Base-by-base conservation (phyloP, 371 early-diverging fungal genomes). In the Mortierella sp. region DNA sequence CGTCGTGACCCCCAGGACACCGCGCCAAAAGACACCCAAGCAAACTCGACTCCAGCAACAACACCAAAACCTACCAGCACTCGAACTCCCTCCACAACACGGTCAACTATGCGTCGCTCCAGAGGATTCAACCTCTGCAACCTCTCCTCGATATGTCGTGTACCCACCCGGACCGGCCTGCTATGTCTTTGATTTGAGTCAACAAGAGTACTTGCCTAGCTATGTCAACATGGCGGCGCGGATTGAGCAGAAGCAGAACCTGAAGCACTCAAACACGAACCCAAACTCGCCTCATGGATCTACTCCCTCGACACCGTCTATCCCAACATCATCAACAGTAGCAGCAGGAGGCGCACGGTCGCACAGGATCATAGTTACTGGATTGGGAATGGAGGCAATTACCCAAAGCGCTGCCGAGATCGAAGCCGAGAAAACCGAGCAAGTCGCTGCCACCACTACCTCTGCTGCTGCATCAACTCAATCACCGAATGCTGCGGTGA, bases 151-250 rank as follows among this genome's bases (percentile, higher is more conserved):
- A 8, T 73, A 69, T 44, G 37, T 63, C 24, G 71, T 66, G 13
- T 63, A 63, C 50, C 73, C 81, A 0, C 58, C 78, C 10, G 75
- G 73, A 4, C 73, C 82, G 0, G 53, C 77, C 19, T 81, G 82
- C 29, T 81, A 81, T 61, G 74, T 71, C 8, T 77, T 74, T 41
- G 77, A 81, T n/a, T 58, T 77, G 6, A 66, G 24, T 31, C 70
- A 73, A 13, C 77, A 68, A 8, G 68, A 71, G 29, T 81, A 73
- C 24, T 44, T 67, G 24, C 82, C 73, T 1, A 74, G 64, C 45
- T 81, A 66, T 71, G 74, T 81, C 19, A 81, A 81, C 40, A 41
- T 63, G 67, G 82, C 77, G 0, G 77, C 82, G 13, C 65, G 82
- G 34, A 67, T 67, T 26, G 77, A 74, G 24, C 77, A 77, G 19